Evolutionary conservation across 306 rosid species (phyloP), one percentile per base, ranked within the genome.

Genomic region (Amphicarpaea edgeworthii): DNA sequence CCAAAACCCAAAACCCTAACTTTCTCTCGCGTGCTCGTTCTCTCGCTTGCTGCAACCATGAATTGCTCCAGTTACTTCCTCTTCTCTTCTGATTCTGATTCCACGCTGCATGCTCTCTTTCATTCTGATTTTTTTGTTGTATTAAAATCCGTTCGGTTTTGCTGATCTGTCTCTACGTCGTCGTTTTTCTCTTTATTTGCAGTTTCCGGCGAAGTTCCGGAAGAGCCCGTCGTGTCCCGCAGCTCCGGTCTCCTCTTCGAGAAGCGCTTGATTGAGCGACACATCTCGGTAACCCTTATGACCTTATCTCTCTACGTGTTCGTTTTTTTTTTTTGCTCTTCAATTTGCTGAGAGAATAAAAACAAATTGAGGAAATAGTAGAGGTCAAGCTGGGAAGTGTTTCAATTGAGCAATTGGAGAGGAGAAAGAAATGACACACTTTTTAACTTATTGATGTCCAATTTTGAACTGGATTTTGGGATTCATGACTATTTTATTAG

Each of bases 201-300:
- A 96, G 99, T 96, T 79, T 92, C 99, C 84, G 98, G 99, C 72
- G 99, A 96, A 89, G 92, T 96, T 84, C 99, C 99, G 87, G 98
- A 96, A 83, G 99, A 92, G 78, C 99, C 99, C 6, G 98, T 96
- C 32, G 96, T 96, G 72, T 92, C 96, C 0, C 87, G 21, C 78
- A 90, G 77, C 64, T 90, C 99, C 17, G 98, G 99, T 3, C 73
- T 92, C 26, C 92, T 96, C 70, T 96, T 79, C 60, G 99, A 96
- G 88, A 96, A 85, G 88, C 92, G 97, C 26, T 85, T 96, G 68
- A 89, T 96, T 42, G 96, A 92, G 86, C 87, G 97, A 47, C 96
- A 96, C 83, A 87, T 96, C 55, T 73, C 80, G 81, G 99, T 96
- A 42, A 83, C 40, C 81, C 24, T 10, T 59, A 32, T 55, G 0